Evolutionary conservation across 2,329 filamentous ascomycete genomes (phyloP).

Genomic region (Colletotrichum sansevieriae): DNA sequence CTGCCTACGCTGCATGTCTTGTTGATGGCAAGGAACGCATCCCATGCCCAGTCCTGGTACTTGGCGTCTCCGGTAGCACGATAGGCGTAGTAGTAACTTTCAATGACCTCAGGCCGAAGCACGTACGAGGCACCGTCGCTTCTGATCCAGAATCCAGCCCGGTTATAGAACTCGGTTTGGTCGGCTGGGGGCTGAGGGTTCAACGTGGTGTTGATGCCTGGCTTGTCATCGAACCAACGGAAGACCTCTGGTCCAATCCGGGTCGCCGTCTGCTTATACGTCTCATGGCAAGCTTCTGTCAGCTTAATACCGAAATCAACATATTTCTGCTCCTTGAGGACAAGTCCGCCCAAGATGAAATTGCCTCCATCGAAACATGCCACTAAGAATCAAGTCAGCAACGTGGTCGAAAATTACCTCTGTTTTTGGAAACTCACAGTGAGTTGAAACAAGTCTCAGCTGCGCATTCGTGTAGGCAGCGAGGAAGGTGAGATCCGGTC

Average conservation of each 20-base stretch:
- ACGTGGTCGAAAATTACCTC: constrained; percentile 20
- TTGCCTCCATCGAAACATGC: constrained; percentile 89
- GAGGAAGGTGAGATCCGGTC: constrained; percentile 77
- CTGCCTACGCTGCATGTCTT: constrained; percentile 71
- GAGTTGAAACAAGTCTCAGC: constrained; percentile 60
- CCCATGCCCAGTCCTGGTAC: constrained; percentile 89
- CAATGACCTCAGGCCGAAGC: constrained; percentile 84
- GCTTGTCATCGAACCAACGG: constrained; percentile 66
- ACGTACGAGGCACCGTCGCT: constrained; percentile 67
- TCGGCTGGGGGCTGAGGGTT: constrained; percentile 58
- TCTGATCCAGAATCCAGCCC: constrained; percentile 78
- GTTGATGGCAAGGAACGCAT: constrained; percentile 79
- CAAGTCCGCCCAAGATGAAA: constrained; percentile 84
- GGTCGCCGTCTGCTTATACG: constrained; percentile 77
- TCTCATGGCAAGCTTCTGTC: constrained; percentile 79
- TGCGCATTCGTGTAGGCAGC: constrained; percentile 65
- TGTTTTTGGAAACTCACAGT: constrained; percentile 55
- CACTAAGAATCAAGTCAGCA: constrained; percentile 62
- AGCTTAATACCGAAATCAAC: constrained; percentile 80
- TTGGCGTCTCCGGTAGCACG: constrained; percentile 79
- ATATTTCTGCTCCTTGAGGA: constrained; percentile 75
- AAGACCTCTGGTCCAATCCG: constrained; percentile 83
- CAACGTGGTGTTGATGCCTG: constrained; percentile 51
- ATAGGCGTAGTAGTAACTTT: constrained; percentile 90
- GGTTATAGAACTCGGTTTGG: constrained; percentile 71